phyloP scores from a whole-genome alignment of 768 basidiomycete genomes.

The Boletus barrowsii region DNA sequence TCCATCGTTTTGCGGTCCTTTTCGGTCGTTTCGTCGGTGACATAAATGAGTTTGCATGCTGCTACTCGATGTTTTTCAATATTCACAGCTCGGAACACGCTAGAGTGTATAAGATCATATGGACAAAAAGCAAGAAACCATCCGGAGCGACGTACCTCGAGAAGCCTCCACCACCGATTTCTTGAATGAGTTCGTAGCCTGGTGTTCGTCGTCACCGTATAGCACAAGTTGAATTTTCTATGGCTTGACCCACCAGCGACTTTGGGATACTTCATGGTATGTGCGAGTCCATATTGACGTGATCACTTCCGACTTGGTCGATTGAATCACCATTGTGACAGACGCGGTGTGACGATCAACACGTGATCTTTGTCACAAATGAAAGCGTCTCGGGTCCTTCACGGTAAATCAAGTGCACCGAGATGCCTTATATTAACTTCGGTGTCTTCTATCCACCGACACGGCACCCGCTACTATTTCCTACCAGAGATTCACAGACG shows the following conservation, averaged over 20 bases:
- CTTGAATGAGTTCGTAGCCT: constrained; percentile 71
- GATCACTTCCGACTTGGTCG: background rate
- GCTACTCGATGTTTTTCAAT: constrained; percentile 62
- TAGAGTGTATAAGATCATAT: constrained; percentile 25
- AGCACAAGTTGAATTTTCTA: background rate
- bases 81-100: constrained; percentile 84
- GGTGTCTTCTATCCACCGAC: too few species aligned
- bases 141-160: constrained; percentile 50
- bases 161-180: constrained; percentile 87
- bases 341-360: constrained; percentile 21
- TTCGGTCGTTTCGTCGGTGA: constrained; percentile 61
- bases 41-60: constrained; percentile 80
- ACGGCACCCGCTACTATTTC: too few species aligned
- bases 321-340: constrained; percentile 19
- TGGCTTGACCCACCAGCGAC: constrained; percentile 21
- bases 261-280: constrained; percentile 33
- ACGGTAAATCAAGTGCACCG: too few species aligned
- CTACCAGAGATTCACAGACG: too few species aligned
- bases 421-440: too few species aligned
- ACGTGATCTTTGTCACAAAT: constrained; percentile 8
- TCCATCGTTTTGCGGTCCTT: constrained; percentile 77
- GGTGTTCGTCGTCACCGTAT: background rate
- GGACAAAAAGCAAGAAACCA: background rate
- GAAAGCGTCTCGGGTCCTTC: too few species aligned
- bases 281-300: constrained; percentile 6